A percentile compares a stretch with the other conserved stretches of the same genome.
phyloP scores from a whole-genome alignment of 768 basidiomycete genomes.

The Grammothele lineata region DNA sequence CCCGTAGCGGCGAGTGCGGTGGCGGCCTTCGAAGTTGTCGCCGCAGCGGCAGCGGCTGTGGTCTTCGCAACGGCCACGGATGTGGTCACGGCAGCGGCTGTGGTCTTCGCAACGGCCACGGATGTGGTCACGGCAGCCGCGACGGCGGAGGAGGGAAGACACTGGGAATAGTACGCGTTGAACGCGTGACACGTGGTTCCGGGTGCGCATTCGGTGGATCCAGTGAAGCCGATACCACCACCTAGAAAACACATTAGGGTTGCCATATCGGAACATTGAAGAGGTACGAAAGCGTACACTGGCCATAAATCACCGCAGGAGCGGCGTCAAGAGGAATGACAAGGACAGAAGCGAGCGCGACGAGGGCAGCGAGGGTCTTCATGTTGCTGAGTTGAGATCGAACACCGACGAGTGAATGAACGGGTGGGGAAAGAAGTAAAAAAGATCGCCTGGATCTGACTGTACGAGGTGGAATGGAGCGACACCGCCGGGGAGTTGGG shows the following conservation, averaged over 20 bases:
- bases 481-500: no score
- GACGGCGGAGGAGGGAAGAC: constrained; percentile 27
- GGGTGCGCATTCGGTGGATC: constrained; percentile 30
- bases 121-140: no score
- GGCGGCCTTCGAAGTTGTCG: not conserved
- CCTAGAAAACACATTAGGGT: no score
- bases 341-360: constrained; percentile 18
- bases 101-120: constrained; percentile 13
- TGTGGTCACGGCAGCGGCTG: no score
- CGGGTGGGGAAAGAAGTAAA: not conserved
- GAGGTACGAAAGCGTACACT: constrained; percentile 30
- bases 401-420: no score
- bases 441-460: no score
- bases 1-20: constrained; percentile 21
- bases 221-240: constrained; percentile 30
- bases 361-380: constrained; percentile 22
- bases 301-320: constrained; percentile 29
- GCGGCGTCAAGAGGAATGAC: constrained; percentile 9
- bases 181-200: constrained; percentile 28
- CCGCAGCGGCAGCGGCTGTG: constrained; percentile 1
- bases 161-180: constrained; percentile 33
- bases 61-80: constrained; percentile 12
- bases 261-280: no score
- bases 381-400: no score
- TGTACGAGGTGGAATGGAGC: no score